Conservation (phyloP, 768 basidiomycete genomes). For the Cystobasidium onofrii region DNA sequence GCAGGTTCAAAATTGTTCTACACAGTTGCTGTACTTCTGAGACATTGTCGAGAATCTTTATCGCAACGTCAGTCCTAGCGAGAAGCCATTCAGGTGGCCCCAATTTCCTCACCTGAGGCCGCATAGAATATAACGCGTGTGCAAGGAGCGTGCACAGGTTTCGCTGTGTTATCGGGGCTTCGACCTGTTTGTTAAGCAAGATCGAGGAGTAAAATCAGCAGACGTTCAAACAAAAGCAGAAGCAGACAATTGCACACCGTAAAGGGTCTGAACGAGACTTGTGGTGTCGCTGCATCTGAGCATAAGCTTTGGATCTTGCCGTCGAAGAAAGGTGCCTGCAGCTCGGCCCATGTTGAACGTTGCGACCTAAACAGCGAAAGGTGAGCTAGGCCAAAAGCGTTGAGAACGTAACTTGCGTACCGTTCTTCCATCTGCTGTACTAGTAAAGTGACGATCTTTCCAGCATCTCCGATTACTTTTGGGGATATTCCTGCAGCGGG, state of each 20-base stretch:
- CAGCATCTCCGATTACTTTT: constrained; percentile 58
- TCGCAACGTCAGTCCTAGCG: not conserved
- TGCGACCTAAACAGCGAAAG: not conserved
- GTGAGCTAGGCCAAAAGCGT: not conserved
- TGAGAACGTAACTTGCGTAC: constrained; percentile 48
- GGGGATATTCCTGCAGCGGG: constrained; percentile 48
- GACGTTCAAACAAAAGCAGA: too few species aligned
- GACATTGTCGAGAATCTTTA: not conserved
- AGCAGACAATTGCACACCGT: not conserved
- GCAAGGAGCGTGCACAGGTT: constrained; percentile 15
- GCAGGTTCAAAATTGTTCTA: not conserved
- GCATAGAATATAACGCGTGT: constrained; percentile 3
- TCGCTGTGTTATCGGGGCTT: not conserved
- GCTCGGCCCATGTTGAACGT: not conserved
- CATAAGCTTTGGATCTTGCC: not conserved
- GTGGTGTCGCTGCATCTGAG: not conserved
- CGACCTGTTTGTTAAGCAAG: too few species aligned
- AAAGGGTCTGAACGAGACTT: not conserved
- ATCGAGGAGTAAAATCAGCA: too few species aligned
- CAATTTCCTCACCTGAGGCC: not conserved
- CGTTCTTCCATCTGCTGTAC: constrained; percentile 56
- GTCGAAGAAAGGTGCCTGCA: constrained; percentile 19
- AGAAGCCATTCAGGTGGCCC: too few species aligned
- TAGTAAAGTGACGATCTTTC: constrained; percentile 60
- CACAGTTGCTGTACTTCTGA: not conserved